Evolutionary conservation across 768 basidiomycete species (phyloP), one percentile per base, ranked within the genome.

Genomic region (Termitomyces sp.): DNA sequence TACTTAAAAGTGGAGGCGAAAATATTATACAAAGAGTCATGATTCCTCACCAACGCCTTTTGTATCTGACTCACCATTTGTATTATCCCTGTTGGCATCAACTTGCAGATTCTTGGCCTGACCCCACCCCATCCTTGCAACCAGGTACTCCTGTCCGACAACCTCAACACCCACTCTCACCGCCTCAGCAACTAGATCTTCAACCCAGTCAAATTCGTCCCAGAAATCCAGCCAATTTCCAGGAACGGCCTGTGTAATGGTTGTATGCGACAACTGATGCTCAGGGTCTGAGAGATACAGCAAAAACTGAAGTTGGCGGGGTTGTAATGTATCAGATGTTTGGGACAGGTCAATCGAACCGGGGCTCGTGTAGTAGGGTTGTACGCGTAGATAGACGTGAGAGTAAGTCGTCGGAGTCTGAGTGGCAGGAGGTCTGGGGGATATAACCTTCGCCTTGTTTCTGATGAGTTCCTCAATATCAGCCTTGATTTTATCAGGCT

Each of bases 131-230:
- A 95, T 95, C 57, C 93, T 76, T 34, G 83, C 79, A 41, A 87
- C 90, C 14, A 95, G 77, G 66, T 95, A 95, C 66, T 96, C 92
- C 72, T 98, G 95, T 2, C 94, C 94, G 58, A 98, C 75, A 17
- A 95, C 84, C 73, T 98, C 95, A 29, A 96, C 84, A 8, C 89
- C 91, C 14, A 92, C 77, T 55, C 92, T 77, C 57, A 99, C 73
- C 0, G 85, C 82, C 65, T 98, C 96, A 4, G 95, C 95, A 59
- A 98, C 82, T 38, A 90, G 70, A 66, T 99, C 95, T 71, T 99
- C 97, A 12, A 98, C 95, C 97, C 97, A 96, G 43, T 91, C 88
- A 68, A 93, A 90, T 61, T 87, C 80, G 66, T 97, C 95, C 87
- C 94, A 96, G 43, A 94, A 75, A 5, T 85, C 84, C 54, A 98